Conservation (phyloP, 2,329 filamentous ascomycete genomes). For the Curvularia lunata region DNA sequence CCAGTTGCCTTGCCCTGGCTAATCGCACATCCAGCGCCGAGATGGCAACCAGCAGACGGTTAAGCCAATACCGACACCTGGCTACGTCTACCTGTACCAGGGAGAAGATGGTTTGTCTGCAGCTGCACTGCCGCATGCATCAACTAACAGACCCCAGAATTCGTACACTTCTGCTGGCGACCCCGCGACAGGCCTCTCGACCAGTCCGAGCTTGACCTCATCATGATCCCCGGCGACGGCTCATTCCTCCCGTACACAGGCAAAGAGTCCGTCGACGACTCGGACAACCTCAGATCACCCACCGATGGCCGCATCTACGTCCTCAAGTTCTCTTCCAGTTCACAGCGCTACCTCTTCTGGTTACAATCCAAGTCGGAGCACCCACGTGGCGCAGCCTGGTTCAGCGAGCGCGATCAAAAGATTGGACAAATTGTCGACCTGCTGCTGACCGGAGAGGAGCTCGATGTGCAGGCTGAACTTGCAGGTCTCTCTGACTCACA, state of each 20-base stretch:
- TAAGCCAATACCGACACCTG: conserved; percentile 72
- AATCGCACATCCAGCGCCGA: conserved; percentile 28
- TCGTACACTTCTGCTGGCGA: conserved; percentile 97
- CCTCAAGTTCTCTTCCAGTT: conserved; percentile 92
- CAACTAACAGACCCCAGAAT: conserved; percentile 60
- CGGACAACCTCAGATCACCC: conserved; percentile 66
- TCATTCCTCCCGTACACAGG: conserved; percentile 78
- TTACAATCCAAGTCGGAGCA: conserved; percentile 89
- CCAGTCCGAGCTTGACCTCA: conserved; percentile 81
- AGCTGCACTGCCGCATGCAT: not conserved
- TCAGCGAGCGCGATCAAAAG: conserved; percentile 84
- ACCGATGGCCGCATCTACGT: conserved; percentile 89
- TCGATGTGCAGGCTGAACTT: conserved; percentile 78
- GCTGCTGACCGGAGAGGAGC: conserved; percentile 85
- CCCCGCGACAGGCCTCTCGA: conserved; percentile 73
- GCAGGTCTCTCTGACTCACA: conserved; percentile 61
- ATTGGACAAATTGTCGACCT: conserved; percentile 86
- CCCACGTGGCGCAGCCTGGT: conserved; percentile 70
- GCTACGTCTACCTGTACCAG: conserved; percentile 89
- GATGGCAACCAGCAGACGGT: conserved; percentile 61
- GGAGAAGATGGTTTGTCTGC: conserved; percentile 73
- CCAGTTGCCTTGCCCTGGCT: conserved; percentile 13
- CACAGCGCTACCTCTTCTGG: conserved; percentile 93
- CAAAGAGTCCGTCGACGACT: conserved; percentile 59
- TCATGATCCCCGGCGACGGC: conserved; percentile 91